Conservation (phyloP, 306 rosid genomes). For the Lithocarpus polystachyus region DNA sequence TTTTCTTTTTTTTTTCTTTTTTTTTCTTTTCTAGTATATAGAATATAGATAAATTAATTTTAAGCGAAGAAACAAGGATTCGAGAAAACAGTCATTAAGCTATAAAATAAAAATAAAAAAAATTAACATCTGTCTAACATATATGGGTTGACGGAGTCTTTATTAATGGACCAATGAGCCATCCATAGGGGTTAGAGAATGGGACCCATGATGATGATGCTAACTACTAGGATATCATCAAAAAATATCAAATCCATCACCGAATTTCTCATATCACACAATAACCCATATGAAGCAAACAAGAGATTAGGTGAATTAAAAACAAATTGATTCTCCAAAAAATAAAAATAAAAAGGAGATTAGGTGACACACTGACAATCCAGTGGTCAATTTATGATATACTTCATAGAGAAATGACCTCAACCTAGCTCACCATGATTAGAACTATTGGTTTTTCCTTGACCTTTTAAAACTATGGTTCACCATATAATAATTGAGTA, state of each 20-base stretch:
- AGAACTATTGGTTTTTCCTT: neutral
- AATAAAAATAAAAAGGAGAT: constrained; percentile 21
- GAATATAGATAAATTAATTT: neutral
- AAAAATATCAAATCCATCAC: constrained; percentile 15
- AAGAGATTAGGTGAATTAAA: constrained; percentile 25
- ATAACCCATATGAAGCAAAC: constrained; percentile 25
- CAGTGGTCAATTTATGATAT: neutral
- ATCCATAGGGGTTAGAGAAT: constrained; percentile 23
- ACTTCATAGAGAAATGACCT: neutral
- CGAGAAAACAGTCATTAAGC: too few relatives aligned
- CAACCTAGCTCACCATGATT: neutral
- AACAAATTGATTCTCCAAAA: constrained; percentile 26
- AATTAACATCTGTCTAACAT: neutral
- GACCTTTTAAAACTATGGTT: neutral
- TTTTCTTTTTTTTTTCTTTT: too few relatives aligned
- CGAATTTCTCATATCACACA: constrained; percentile 5
- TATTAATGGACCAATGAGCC: constrained; percentile 29
- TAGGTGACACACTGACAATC: constrained; percentile 1
- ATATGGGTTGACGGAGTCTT: constrained; percentile 45
- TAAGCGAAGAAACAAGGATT: too few relatives aligned
- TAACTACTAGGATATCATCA: constrained; percentile 24
- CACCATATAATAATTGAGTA: neutral
- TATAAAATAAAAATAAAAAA: too few relatives aligned
- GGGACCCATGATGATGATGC: constrained; percentile 32
- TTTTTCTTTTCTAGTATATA: neutral